Base-by-base conservation (phyloP, 495 filamentous ascomycete species). In the Annulohypoxylon bovei region DNA sequence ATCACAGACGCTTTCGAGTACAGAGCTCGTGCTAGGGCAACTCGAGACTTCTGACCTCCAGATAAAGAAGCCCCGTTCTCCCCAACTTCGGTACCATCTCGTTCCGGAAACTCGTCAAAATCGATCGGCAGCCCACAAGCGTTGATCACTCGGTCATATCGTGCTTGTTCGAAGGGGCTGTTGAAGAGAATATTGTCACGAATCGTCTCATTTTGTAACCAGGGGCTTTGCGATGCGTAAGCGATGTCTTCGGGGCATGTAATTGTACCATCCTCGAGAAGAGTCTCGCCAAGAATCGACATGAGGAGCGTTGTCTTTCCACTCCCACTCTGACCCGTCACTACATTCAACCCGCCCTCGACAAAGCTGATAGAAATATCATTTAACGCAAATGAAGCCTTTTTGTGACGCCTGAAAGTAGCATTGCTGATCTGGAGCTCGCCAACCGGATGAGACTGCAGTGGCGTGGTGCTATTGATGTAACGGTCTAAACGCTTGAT, bases 21-120 rank as follows among this genome's bases (percentile, higher is more conserved):
- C 2, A 92, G 81, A 14, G 90, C 90, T 62, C 90, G 83, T 20
- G 90, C 90, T 11, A 92, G 81, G 30, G 90, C 88, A 30, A 92
- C 85, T 18, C 90, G 84, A 60, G 90, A 89, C 66, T 89, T 90
- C 56, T 93, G 90, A 0, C 90, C 90, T 47, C 90, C 90, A 0
- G 88, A 90, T 5, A 93, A 77, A 32, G 89, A 88, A 4, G 90
- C 86, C 0, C 90, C 90, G 53, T 88, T 81, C 65, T 93, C 90
- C 9, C 90, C 90, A 42, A 89, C 86, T 62, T 89, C 86, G 35
- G 92, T 89, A 27, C 84, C 83, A 16, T 86, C 80, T 30, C 80
- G 75, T n/a, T 77, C 77, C 4, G 75, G 67, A 23, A 82, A 77
- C 67, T 81, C 77, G 14, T 75, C 81, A 1, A 93, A 80, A 79